phyloP scores from a whole-genome alignment of 176 grass and related monocot species.

The Tillandsia leiboldiana region DNA sequence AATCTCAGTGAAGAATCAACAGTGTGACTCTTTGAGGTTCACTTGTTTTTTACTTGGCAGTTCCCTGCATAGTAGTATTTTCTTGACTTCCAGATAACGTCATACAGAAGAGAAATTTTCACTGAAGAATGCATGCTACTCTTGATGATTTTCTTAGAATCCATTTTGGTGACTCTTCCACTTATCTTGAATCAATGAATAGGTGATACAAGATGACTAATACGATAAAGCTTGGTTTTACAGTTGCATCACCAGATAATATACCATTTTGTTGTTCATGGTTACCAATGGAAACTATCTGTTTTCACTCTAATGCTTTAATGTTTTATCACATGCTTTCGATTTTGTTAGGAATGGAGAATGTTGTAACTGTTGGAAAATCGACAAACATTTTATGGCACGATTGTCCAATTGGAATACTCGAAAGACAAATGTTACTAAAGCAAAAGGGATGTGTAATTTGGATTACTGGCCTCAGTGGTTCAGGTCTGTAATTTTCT shows the following conservation, averaged over 20 bases:
- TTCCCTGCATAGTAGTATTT: slow-evolving; percentile 14
- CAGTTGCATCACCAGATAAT: too few species aligned
- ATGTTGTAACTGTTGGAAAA: slow-evolving; percentile 49
- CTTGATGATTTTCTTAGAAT: too few species aligned
- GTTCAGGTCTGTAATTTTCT: slow-evolving; percentile 44
- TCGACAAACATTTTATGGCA: slow-evolving; percentile 85
- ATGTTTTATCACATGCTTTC: not conserved
- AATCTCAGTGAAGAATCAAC: too few species aligned
- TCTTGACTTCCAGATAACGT: not conserved
- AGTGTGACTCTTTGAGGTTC: too few species aligned
- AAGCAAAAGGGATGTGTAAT: slow-evolving; percentile 80
- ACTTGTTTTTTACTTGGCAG: not conserved
- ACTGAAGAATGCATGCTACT: too few species aligned
- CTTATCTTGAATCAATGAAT: too few species aligned
- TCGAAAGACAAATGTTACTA: slow-evolving; percentile 40
- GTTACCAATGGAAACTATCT: not conserved
- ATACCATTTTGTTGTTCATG: too few species aligned
- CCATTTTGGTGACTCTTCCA: too few species aligned
- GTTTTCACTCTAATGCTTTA: not conserved
- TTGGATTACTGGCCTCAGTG: slow-evolving; percentile 90
- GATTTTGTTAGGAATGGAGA: slow-evolving; percentile 34
- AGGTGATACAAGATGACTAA: too few species aligned
- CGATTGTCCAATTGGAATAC: slow-evolving; percentile 51
- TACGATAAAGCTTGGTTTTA: too few species aligned
- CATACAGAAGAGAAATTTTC: too few species aligned